Evolutionary conservation across 768 basidiomycete species (phyloP).

Genomic region (Pulveroboletus ravenelii): DNA sequence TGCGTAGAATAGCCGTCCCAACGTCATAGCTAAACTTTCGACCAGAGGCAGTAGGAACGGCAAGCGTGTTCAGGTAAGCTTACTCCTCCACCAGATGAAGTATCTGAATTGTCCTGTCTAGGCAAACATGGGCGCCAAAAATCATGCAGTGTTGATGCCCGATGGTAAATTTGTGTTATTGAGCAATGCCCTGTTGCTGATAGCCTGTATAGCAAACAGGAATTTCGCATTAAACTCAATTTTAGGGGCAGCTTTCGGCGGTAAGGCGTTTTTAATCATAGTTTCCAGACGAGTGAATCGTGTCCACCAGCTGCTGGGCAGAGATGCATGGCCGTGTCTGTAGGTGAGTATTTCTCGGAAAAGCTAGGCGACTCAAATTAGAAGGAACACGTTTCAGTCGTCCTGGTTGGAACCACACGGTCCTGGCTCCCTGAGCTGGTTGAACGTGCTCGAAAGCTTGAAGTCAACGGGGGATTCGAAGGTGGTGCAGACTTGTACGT

Average conservation of each 20-base stretch:
- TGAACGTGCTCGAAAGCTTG: slow-evolving; percentile 73
- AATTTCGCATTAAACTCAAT: slow-evolving; percentile 90
- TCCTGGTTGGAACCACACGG: slow-evolving; percentile 76
- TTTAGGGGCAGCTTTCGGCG: slow-evolving; percentile 90
- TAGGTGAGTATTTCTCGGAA: slow-evolving; percentile 47
- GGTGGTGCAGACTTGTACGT: slow-evolving; percentile 71
- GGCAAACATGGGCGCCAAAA: slow-evolving; percentile 94
- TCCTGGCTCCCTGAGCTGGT: slow-evolving; percentile 85
- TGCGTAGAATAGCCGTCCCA: slow-evolving; percentile 1
- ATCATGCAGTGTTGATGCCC: slow-evolving; percentile 89
- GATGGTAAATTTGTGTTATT: slow-evolving; percentile 55
- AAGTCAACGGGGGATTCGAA: slow-evolving; percentile 90
- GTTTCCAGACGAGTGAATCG: slow-evolving; percentile 17
- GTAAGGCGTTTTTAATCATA: slow-evolving; percentile 35
- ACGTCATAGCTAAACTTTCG: slow-evolving; percentile 4
- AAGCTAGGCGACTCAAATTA: background rate
- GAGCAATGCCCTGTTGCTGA: background rate
- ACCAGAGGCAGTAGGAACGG: slow-evolving; percentile 75
- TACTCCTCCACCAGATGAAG: slow-evolving; percentile 7
- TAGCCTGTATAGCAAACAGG: slow-evolving; percentile 63
- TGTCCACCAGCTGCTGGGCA: slow-evolving; percentile 77
- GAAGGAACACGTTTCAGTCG: slow-evolving; percentile 34
- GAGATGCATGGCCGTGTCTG: slow-evolving; percentile 94
- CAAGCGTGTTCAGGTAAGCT: slow-evolving; percentile 74
- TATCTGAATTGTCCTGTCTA: slow-evolving; percentile 20